Percentiles rank a stretch among this genome's conserved stretches.
Conservation (phyloP, 495 filamentous ascomycete genomes). For the Penicillium paxilli region DNA sequence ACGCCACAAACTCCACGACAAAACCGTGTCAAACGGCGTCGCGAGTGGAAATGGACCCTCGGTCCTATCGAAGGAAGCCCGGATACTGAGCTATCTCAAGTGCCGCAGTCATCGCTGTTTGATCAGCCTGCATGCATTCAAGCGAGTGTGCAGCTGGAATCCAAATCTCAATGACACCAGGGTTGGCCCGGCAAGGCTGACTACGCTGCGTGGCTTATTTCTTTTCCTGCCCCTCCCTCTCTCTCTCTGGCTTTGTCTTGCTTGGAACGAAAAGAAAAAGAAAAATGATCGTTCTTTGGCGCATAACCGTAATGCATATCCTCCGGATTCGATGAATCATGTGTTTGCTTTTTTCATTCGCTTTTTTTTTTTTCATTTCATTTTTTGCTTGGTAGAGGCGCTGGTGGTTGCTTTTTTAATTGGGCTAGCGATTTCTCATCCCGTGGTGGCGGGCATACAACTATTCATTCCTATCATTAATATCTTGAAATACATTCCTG, state of each 20-base stretch:
- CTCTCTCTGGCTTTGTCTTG: too few species aligned
- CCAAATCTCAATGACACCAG: not conserved
- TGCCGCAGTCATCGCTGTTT: not conserved
- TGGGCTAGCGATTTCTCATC: slow-evolving; percentile 10
- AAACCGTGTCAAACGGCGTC: slow-evolving; percentile 47
- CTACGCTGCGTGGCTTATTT: slow-evolving; percentile 1
- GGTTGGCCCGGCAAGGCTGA: not conserved
- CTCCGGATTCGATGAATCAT: slow-evolving; percentile 18
- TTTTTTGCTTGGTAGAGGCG: slow-evolving; percentile 15
- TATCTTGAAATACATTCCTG: not conserved
- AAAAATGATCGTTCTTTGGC: slow-evolving; percentile 3
- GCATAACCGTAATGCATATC: slow-evolving; percentile 20
- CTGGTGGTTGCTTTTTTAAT: slow-evolving; percentile 8
- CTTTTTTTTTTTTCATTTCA: not conserved
- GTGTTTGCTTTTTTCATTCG: slow-evolving; percentile 11
- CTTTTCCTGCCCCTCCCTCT: too few species aligned
- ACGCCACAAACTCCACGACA: slow-evolving; percentile 52
- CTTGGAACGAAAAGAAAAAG: too few species aligned
- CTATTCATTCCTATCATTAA: not conserved
- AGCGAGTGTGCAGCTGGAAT: not conserved
- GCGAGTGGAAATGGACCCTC: slow-evolving; percentile 61
- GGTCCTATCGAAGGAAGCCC: slow-evolving; percentile 32
- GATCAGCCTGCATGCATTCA: slow-evolving; percentile 4
- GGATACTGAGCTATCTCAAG: not conserved
- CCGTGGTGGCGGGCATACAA: not conserved